These are phyloP conservation scores for Megacollybia marginata DNA, from an alignment of 768 basidiomycete species.

Conservation along the genomic window DNA sequence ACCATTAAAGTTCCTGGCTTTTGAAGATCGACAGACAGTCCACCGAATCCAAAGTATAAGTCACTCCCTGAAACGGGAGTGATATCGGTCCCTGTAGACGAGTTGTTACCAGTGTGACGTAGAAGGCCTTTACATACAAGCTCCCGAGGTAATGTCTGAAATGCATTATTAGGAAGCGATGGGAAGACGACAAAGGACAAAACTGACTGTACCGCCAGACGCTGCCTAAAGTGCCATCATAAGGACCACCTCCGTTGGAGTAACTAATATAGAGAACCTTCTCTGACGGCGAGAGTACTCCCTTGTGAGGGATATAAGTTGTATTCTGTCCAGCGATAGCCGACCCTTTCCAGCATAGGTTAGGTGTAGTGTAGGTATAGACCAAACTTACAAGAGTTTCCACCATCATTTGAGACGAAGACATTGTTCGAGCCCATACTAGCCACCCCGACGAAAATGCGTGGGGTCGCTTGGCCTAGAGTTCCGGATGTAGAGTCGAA, in stretches of 20 bases:
- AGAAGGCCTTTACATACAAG: background rate
- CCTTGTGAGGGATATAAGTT: constrained; percentile 57
- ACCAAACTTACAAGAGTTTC: constrained; percentile 42
- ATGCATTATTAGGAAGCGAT: background rate
- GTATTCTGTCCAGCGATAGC: constrained; percentile 52
- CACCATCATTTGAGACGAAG: constrained; percentile 49
- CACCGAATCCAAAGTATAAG: constrained; percentile 58
- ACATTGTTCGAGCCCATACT: constrained; percentile 47
- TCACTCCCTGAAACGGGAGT: constrained; percentile 54
- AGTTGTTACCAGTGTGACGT: background rate
- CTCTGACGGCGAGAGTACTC: constrained; percentile 52
- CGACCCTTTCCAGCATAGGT: constrained; percentile 30
- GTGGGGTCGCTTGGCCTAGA: constrained; percentile 44
- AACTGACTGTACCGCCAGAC: constrained; percentile 29
- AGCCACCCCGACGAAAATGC: constrained; percentile 65
- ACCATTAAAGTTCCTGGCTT: constrained; percentile 62
- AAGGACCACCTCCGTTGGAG: constrained; percentile 58
- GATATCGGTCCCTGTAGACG: constrained; percentile 43
- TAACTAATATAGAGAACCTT: constrained; percentile 53
- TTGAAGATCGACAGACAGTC: constrained; percentile 52
- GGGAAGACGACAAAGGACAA: background rate
- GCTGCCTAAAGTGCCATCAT: constrained; percentile 50
- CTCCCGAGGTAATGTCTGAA: background rate
- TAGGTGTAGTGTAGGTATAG: background rate
- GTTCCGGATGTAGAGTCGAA: constrained; percentile 54